These are phyloP conservation scores for Hemileia vastatrix DNA, from an alignment of 1,284 basidiomycete species.

Conservation along the genomic window DNA sequence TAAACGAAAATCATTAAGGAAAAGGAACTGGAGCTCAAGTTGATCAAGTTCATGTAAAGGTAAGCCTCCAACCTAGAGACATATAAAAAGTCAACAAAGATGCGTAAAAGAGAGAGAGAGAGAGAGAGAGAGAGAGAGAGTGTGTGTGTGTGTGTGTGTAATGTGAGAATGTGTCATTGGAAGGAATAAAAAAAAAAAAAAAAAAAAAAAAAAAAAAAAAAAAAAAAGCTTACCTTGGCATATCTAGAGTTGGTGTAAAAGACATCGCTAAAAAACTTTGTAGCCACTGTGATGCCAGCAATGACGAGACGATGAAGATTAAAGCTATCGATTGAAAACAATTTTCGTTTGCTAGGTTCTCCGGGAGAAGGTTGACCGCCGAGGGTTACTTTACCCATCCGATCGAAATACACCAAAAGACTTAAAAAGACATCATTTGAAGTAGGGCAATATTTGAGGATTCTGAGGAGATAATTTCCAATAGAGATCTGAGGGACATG, in stretches of 20 bases:
- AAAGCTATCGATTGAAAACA: slow-evolving; percentile 91
- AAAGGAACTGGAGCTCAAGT: slow-evolving; percentile 89
- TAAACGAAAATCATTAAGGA: slow-evolving; percentile 87
- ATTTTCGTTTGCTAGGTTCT: slow-evolving; percentile 50
- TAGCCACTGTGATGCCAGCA: slow-evolving; percentile 92
- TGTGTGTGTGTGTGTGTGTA: background rate
- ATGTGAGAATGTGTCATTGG: background rate
- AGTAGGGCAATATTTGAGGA: slow-evolving; percentile 95
- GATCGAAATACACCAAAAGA: slow-evolving; percentile 90
- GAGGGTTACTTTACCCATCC: slow-evolving; percentile 59
- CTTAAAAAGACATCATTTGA: slow-evolving; percentile 96
- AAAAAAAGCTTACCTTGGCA: slow-evolving; percentile 65
- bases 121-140: background rate
- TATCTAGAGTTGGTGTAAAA: slow-evolving; percentile 99
- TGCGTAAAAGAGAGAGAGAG: no score
- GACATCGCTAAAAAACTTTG: slow-evolving; percentile 97
- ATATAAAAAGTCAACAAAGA: no score
- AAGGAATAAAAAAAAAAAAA: slow-evolving; percentile 16
- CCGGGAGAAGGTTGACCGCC: slow-evolving; percentile 45
- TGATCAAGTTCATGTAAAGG: slow-evolving; percentile 91
- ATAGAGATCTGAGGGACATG: slow-evolving; percentile 91
- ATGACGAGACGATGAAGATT: slow-evolving; percentile 95
- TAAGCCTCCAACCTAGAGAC: slow-evolving; percentile 72
- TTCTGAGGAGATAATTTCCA: slow-evolving; percentile 85
- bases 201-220: slow-evolving; percentile 13